A percentile compares a stretch with the other conserved stretches of the same genome.
Evolutionary conservation across 2,329 filamentous ascomycete species (phyloP).

Genomic region (Ophiostoma angusticollis): DNA sequence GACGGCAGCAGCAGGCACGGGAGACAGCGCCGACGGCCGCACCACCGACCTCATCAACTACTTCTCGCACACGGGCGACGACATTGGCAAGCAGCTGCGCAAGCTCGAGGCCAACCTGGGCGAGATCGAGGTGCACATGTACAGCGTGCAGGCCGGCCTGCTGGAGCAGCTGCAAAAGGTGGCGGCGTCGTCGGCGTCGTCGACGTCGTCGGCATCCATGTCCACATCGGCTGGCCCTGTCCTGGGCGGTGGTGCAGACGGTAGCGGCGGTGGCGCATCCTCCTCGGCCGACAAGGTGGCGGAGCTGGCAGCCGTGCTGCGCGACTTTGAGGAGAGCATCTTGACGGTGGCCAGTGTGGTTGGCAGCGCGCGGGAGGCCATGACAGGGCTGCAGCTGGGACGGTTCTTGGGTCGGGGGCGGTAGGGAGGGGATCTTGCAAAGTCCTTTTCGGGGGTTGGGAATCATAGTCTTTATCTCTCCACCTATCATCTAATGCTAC

Average conservation of each 20-base stretch:
- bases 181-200: slow-evolving; percentile 13
- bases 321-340: slow-evolving; percentile 53
- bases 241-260: no score
- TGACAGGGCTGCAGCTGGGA: slow-evolving; percentile 44
- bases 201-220: neutral
- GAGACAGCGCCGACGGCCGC: slow-evolving; percentile 22
- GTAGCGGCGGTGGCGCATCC: slow-evolving; percentile 22
- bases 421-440: slow-evolving; percentile 10
- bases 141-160: slow-evolving; percentile 47
- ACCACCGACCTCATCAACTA: slow-evolving; percentile 46
- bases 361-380: slow-evolving; percentile 44
- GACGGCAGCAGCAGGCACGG: slow-evolving; percentile 27
- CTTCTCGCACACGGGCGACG: slow-evolving; percentile 49
- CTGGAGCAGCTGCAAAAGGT: slow-evolving; percentile 46
- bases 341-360: slow-evolving; percentile 49
- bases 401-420: slow-evolving; percentile 26
- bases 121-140: slow-evolving; percentile 53
- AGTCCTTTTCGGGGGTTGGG: no score
- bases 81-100: slow-evolving; percentile 44
- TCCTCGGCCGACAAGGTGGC: slow-evolving; percentile 32
- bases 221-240: no score
- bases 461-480: no score
- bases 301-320: slow-evolving; percentile 44
- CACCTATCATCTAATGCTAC: no score
- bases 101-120: slow-evolving; percentile 45